Evolutionary conservation across 2,329 filamentous ascomycete species (phyloP), one percentile per base, ranked within the genome.

Genomic region (Clarireedia sp.): DNA sequence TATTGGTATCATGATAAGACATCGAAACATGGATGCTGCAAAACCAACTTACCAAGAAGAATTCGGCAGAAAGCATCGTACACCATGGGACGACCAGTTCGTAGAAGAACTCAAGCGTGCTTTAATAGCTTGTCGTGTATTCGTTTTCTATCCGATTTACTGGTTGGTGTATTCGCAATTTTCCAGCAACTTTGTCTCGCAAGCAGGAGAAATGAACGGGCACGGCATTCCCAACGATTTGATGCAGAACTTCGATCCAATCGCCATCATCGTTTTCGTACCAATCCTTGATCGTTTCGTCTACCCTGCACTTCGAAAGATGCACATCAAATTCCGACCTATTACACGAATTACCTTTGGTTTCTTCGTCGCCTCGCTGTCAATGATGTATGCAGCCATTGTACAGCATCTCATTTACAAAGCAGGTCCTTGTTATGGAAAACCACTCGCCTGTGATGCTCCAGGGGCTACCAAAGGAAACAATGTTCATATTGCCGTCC

Each of bases 1-100:
- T 6, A 68, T 86, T 8, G 77, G 76, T 63, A 79, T 85, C 41
- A 76, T 74, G 54, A 74, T 79, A 68, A 66, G 74, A 62, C 67
- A 72, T 60, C 73, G 74, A 41, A 66, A 72, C 56, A 69, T 72
- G 61, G 75, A 89, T 52, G 84, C 81, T 5, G 43, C 62, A 1
- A 89, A 88, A 72, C 84, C 83, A 3, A 80, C 78, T 4, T 83
- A 80, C 74, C 82, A 83, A 55, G 75, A 74, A 17, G 78, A 75
- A 57, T 71, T 79, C 57, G 72, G 75, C 5, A 36, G 38, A 23
- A 51, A 21, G 9, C 17, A 36, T 36, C 2, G n/a, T 17, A 50
- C 51, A 38, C 54, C 57, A 23, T 64, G 59, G 60, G 44, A 60
- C 57, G 88, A 92, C 63, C 81, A 54, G 4, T 54, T 54, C 12